phyloP scores from a whole-genome alignment of 306 rosid genomes.

The Oemleria cerasiformis region DNA sequence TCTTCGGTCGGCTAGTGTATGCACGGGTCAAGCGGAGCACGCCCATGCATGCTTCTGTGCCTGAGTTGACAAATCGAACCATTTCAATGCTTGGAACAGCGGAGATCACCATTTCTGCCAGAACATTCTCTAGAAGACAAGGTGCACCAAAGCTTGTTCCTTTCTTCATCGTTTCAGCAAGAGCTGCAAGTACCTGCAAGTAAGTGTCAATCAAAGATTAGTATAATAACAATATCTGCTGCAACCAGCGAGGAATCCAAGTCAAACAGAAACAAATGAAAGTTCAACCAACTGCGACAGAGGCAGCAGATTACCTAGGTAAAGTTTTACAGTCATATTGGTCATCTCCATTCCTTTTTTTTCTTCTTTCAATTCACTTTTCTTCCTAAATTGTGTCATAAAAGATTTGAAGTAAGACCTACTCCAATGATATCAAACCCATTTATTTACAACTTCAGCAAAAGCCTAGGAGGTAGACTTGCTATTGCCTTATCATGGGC shows the following conservation, averaged over 20 bases:
- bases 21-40: constrained; percentile 90
- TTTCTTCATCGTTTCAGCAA: constrained; percentile 84
- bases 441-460: background rate
- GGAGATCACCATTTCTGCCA: constrained; percentile 77
- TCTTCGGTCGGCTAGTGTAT: constrained; percentile 61
- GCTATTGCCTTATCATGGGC: background rate
- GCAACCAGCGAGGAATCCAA: constrained; percentile 6
- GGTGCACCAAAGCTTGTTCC: constrained; percentile 99
- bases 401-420: background rate
- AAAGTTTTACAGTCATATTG: background rate
- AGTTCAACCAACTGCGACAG: constrained; percentile 2
- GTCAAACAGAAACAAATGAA: constrained; percentile 2
- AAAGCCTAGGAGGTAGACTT: background rate
- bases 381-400: background rate
- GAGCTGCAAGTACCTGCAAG: constrained; percentile 87
- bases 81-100: constrained; percentile 94
- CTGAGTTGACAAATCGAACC: constrained; percentile 96
- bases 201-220: constrained; percentile 10
- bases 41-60: constrained; percentile 98
- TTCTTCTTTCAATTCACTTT: background rate
- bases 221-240: background rate
- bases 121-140: constrained; percentile 73
- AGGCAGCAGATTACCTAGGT: background rate
- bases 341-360: background rate
- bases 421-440: background rate